Base-by-base conservation (phyloP, 2,329 filamentous ascomycete genomes). In the Tolypocladium tropicale region DNA sequence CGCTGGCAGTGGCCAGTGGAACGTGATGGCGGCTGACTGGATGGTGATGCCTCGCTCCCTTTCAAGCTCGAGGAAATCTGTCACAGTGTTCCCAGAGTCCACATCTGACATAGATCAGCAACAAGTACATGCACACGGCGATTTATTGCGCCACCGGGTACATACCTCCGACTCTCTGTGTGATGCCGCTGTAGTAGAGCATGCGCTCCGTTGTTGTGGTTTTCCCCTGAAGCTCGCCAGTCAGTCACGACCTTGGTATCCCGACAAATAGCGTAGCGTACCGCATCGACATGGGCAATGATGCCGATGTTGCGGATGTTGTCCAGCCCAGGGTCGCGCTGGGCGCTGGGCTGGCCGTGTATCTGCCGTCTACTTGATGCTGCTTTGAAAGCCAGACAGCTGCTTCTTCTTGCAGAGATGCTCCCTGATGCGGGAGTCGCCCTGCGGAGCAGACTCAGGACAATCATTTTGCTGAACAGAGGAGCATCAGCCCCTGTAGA, bases 121-220 rank as follows among this genome's bases (percentile, higher is more conserved):
- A 50, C 18, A 30, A 21, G 3, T 3, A 12, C 18, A 30, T 33
- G 3, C 6, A 12, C 10, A 14, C 21, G 46, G 9, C 33, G 25
- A 10, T n/a, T n/a, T 14, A 34, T 21, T 30, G 33, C 30, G 18
- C 14, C 9, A n/a, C 49, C 2, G 18, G 18, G 46, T n/a, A 69
- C 78, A 52, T 66, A 81, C 80, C 80, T 74, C 94, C 94, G 66
- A 96, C 84, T 70, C 92, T 81, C 61, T 89, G 81, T 11, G 92
- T 95, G 59, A 92, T 85, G 52, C 94, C 93, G 69, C 90, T 95
- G 67, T 96, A 96, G 68, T 91, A 97, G 66, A 99, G 87, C 93
- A 97, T 97, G 57, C 94, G 91, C 83, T 99, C 94, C 4, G 94
- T 97, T 0, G 94, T 99, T 0, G 94, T 97, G 1, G 94, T 99